Evolutionary conservation across 2,329 filamentous ascomycete species (phyloP).

Genomic region (Endothia cerciana): DNA sequence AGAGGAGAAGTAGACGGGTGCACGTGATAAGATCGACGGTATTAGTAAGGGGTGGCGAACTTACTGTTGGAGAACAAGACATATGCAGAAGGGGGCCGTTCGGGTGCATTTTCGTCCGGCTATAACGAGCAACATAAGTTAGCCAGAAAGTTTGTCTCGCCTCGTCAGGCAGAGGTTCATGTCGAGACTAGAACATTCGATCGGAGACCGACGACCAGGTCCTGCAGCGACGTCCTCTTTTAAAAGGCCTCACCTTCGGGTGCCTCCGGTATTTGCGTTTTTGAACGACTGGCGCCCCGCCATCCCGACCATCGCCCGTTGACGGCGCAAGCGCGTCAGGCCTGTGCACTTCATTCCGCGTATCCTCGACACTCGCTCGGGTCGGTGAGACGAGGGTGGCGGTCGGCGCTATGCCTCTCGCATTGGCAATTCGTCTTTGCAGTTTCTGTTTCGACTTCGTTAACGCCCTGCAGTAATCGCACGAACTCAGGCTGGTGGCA

Average conservation of each 20-base stretch:
- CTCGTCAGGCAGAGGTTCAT: neutral
- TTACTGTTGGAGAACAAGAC: constrained; percentile 84
- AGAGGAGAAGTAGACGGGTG: neutral
- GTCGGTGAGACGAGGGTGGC: constrained; percentile 54
- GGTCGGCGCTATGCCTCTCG: constrained; percentile 63
- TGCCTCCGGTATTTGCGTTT: constrained; percentile 81
- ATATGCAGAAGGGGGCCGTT: constrained; percentile 80
- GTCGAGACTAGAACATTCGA: neutral
- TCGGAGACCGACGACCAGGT: neutral
- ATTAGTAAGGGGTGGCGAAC: constrained; percentile 39
- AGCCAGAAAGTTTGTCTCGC: constrained; percentile 7
- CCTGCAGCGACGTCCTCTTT: neutral
- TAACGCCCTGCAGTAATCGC: constrained; percentile 16
- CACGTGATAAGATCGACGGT: constrained; percentile 4
- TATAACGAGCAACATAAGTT: constrained; percentile 37
- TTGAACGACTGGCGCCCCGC: constrained; percentile 46
- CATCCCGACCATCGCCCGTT: constrained; percentile 49
- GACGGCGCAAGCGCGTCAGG: constrained; percentile 42
- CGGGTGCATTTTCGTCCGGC: constrained; percentile 79
- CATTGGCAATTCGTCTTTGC: constrained; percentile 80
- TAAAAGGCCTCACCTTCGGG: constrained; percentile 63
- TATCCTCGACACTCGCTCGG: constrained; percentile 57
- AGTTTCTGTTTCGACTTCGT: constrained; percentile 63
- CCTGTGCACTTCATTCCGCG: constrained; percentile 57
- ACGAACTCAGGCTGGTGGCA: constrained; percentile 22